Evolutionary conservation across 306 rosid species (phyloP), one percentile per base, ranked within the genome.

Genomic region (Glycine soja): DNA sequence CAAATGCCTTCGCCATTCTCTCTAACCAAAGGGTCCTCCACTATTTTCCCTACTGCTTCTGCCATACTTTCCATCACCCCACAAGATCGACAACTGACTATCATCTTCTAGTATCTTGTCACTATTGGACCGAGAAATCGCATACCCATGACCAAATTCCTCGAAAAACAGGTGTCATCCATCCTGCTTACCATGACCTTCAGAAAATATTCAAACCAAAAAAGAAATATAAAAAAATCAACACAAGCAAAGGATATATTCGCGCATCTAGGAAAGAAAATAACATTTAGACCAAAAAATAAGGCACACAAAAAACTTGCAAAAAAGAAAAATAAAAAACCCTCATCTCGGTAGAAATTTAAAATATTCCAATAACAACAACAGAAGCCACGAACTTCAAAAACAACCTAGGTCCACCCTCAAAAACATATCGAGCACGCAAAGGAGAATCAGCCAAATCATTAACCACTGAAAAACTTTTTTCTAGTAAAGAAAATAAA

Each of bases 181-280:
- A 69, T 92, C 97, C 94, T 90, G 98, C 92, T 89, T 96, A 84
- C 95, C 97, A 86, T 91, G 95, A 86, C 99, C 99, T 96, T 88
- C 91, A 87, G 84, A 85, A 88, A 87, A 86, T 77, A 74, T 85
- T 70, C 15, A 77, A 80, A 82, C 76, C 1, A 82, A 86, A 62
- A 77, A 80, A 14, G 12, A 10, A 81, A n/a, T 45, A 7, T 8
- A 32, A 79, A 81, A 58, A 86, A 36, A 89, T 87, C 65, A 91
- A 86, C 88, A 86, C 79, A 88, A 81, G 84, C 79, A 86, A 87
- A 52, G 87, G 59, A 87, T 74, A 81, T 63, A 76, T 54, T 80
- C 85, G 47, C 46, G 7, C 18, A 74, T 70, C 43, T 77, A 72
- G 67, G n/a, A n/a, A n/a, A n/a, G n/a, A 75, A 47, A 83, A 66